These are phyloP conservation scores for Calophaca sinica DNA, from an alignment of 306 rosid species.

Conservation along the genomic window DNA sequence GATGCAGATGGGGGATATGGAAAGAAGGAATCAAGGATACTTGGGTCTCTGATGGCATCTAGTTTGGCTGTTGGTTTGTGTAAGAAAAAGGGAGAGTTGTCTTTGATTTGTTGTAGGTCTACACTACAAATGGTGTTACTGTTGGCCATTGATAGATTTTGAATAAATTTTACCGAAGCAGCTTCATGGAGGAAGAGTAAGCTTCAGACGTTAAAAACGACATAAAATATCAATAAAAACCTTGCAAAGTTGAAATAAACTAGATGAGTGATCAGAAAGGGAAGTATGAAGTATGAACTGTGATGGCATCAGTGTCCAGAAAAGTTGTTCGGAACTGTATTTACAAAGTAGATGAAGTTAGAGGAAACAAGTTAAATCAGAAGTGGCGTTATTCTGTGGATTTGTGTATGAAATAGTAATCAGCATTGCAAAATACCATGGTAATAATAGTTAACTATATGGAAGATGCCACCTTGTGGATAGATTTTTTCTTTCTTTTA, in stretches of 20 bases:
- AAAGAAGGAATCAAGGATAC: constrained; percentile 60
- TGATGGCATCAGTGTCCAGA: not conserved
- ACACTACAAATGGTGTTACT: constrained; percentile 8
- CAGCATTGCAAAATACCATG: not conserved
- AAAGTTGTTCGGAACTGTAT: not conserved
- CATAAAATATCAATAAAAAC: not conserved
- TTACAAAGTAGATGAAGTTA: not conserved
- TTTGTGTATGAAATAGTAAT: constrained; percentile 34
- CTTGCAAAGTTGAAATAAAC: constrained; percentile 19
- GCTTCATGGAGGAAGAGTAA: constrained; percentile 27
- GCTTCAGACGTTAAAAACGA: not conserved
- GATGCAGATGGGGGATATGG: constrained; percentile 76
- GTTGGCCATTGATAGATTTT: not conserved
- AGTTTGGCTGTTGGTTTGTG: constrained; percentile 25
- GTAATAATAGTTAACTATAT: not conserved
- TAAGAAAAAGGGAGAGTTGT: constrained; percentile 11
- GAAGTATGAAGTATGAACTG: constrained; percentile 8
- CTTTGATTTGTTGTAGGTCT: not conserved
- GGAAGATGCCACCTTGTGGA: constrained; percentile 23
- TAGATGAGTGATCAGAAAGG: constrained; percentile 1
- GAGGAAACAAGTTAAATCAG: constrained; percentile 23
- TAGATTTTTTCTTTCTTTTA: not conserved
- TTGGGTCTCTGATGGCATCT: constrained; percentile 58
- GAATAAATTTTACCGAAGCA: constrained; percentile 19
- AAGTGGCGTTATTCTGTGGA: constrained; percentile 22